Percentiles rank a stretch among this genome's conserved stretches.
Conservation (phyloP, 2,329 filamentous ascomycete genomes). For the Tolypocladium cylindrosporum region DNA sequence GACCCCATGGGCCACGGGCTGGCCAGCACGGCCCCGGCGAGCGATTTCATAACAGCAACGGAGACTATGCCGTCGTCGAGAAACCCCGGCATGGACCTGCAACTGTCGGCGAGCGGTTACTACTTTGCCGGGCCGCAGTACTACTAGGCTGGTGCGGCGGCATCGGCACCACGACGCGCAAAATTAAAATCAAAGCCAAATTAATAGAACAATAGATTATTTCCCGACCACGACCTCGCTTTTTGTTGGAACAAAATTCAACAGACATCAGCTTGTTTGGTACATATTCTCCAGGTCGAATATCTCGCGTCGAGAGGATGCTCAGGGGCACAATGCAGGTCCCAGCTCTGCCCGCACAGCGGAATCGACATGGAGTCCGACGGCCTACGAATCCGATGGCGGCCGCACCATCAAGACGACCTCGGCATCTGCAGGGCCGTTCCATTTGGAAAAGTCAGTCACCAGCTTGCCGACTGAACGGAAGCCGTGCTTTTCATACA, state of each 20-base stretch:
- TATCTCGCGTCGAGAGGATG: background rate
- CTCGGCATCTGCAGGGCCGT: slow-evolving; percentile 10
- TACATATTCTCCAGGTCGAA: background rate
- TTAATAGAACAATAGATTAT: background rate
- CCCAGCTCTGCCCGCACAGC: background rate
- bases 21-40: slow-evolving; percentile 4
- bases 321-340: background rate
- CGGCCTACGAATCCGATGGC: background rate
- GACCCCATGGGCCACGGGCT: slow-evolving; percentile 4
- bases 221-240: background rate
- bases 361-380: background rate
- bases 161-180: background rate
- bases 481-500: slow-evolving; percentile 27
- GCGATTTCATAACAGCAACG: slow-evolving; percentile 3
- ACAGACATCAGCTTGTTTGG: background rate
- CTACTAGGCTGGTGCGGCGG: slow-evolving; percentile 1
- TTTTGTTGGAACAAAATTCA: background rate
- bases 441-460: slow-evolving; percentile 19
- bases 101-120: slow-evolving; percentile 8
- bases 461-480: slow-evolving; percentile 15
- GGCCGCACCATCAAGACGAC: slow-evolving; percentile 15
- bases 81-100: slow-evolving; percentile 6
- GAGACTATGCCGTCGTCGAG: slow-evolving; percentile 8
- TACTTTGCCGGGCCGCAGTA: slow-evolving; percentile 9
- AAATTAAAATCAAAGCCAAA: background rate